Percentiles rank a stretch among this genome's conserved stretches.
phyloP scores from a whole-genome alignment of 371 early-diverging fungal species.

The Lichtheimia hyalospora region DNA sequence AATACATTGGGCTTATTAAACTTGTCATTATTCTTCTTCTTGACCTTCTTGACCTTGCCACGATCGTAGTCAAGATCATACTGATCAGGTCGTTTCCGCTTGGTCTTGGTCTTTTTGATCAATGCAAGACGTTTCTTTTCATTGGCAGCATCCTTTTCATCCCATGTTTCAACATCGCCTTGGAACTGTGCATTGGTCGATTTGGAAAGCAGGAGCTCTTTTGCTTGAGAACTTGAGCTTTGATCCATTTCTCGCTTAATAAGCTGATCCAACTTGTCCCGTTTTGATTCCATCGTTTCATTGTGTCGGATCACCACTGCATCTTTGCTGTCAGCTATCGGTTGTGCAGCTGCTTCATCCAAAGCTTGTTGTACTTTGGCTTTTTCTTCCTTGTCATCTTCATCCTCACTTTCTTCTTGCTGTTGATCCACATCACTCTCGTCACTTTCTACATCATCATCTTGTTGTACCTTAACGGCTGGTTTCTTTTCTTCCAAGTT shows the following conservation, averaged over 20 bases:
- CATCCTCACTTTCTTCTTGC: conserved; percentile 11
- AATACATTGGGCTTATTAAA: conserved; percentile 45
- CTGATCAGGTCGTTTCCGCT: conserved; percentile 57
- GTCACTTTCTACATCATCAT: conserved; percentile 11
- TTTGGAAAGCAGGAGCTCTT: conserved; percentile 36
- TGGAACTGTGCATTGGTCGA: conserved; percentile 34
- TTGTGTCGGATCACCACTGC: conserved; percentile 54
- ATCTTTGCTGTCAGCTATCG: conserved; percentile 25
- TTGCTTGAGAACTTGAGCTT: conserved; percentile 48
- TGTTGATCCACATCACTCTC: conserved; percentile 9
- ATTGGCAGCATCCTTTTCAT: conserved; percentile 23
- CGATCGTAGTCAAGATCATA: conserved; percentile 80
- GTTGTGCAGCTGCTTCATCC: conserved; percentile 39
- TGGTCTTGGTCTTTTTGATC: conserved; percentile 51
- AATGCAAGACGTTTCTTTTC: conserved; percentile 35
- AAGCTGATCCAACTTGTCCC: conserved; percentile 51
- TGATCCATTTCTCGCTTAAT: conserved; percentile 45
- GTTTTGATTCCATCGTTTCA: conserved; percentile 53
- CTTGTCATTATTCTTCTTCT: conserved; percentile 48
- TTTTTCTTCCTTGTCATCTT: conserved; percentile 23
- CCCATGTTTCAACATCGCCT: conserved; percentile 51
- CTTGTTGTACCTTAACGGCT: conserved; percentile 6
- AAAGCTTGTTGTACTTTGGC: conserved; percentile 24
- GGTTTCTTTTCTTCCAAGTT: conserved; percentile 14
- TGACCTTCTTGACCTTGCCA: conserved; percentile 76